Conservation (phyloP, 2,329 filamentous ascomycete genomes). For the Plectosphaerella sp. region DNA sequence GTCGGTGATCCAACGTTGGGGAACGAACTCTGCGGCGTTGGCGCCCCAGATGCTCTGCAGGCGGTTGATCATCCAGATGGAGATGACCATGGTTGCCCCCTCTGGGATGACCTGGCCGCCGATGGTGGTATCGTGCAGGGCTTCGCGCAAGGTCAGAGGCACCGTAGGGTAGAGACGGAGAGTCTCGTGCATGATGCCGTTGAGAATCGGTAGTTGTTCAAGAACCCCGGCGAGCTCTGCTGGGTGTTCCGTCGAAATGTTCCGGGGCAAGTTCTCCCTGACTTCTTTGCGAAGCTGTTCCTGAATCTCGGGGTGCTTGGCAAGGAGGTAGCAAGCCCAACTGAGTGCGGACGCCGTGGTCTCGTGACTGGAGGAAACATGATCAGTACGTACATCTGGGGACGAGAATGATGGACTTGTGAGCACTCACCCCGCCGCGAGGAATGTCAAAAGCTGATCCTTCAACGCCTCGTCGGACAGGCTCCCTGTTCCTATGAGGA, state of each 20-base stretch:
- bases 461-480: slow-evolving; percentile 48
- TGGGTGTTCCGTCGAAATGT: neutral
- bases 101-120: slow-evolving; percentile 57
- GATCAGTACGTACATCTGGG: neutral
- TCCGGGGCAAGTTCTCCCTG: slow-evolving; percentile 36
- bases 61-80: slow-evolving; percentile 57
- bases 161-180: slow-evolving; percentile 66
- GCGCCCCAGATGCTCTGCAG: slow-evolving; percentile 61
- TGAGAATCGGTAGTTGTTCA: slow-evolving; percentile 62
- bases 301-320: slow-evolving; percentile 54
- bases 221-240: slow-evolving; percentile 43
- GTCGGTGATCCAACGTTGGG: slow-evolving; percentile 59
- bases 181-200: slow-evolving; percentile 65
- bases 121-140: slow-evolving; percentile 52
- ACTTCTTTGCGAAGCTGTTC: slow-evolving; percentile 57
- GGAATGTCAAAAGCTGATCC: slow-evolving; percentile 51
- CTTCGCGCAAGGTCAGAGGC: slow-evolving; percentile 57
- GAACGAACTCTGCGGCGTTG: slow-evolving; percentile 62
- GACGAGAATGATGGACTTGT: slow-evolving; percentile 4
- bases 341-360: slow-evolving; percentile 61
- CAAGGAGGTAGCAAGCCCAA: slow-evolving; percentile 58
- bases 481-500: slow-evolving; percentile 45
- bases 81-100: slow-evolving; percentile 58
- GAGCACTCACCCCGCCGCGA: slow-evolving; percentile 44
- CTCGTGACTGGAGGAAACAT: slow-evolving; percentile 42